A percentile compares a stretch with the other conserved stretches of the same genome.
These are phyloP conservation scores for Heritiera littoralis DNA, from an alignment of 345 rosid species.

Conservation along the genomic window DNA sequence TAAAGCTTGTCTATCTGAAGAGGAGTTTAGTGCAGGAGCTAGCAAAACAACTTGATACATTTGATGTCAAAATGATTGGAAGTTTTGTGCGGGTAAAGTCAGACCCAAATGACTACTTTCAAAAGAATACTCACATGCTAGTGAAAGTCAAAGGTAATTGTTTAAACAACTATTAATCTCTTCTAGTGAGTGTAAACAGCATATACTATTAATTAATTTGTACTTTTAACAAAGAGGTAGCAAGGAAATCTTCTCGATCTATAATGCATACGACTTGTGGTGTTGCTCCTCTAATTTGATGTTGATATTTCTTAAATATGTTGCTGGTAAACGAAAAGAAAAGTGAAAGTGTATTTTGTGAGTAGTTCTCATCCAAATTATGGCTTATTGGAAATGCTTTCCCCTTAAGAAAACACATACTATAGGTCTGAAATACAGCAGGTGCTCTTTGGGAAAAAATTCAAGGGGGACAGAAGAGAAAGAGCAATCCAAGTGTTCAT, in stretches of 20 bases:
- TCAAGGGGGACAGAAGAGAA: background rate
- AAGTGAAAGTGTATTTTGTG: background rate
- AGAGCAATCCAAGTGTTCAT: background rate
- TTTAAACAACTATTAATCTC: background rate
- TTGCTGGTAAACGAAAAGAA: background rate
- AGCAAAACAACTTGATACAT: conserved; percentile 41
- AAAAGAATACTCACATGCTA: conserved; percentile 47
- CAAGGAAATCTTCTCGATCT: background rate
- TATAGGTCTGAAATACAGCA: background rate
- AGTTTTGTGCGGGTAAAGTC: conserved; percentile 56
- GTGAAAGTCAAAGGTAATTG: conserved; percentile 55
- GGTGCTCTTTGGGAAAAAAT: background rate
- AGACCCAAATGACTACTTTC: conserved; percentile 42
- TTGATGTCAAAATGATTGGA: conserved; percentile 48
- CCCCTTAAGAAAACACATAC: background rate
- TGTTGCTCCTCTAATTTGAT: background rate
- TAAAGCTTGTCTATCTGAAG: conserved; percentile 52
- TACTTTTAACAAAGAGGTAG: background rate
- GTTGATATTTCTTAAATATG: background rate
- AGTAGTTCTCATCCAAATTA: background rate
- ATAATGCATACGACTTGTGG: background rate
- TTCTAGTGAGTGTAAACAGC: background rate
- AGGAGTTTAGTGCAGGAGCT: conserved; percentile 52
- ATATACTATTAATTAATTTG: background rate
- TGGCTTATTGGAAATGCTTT: background rate